Base-by-base conservation (phyloP, 2,329 filamentous ascomycete species). In the Diplodia mutila region DNA sequence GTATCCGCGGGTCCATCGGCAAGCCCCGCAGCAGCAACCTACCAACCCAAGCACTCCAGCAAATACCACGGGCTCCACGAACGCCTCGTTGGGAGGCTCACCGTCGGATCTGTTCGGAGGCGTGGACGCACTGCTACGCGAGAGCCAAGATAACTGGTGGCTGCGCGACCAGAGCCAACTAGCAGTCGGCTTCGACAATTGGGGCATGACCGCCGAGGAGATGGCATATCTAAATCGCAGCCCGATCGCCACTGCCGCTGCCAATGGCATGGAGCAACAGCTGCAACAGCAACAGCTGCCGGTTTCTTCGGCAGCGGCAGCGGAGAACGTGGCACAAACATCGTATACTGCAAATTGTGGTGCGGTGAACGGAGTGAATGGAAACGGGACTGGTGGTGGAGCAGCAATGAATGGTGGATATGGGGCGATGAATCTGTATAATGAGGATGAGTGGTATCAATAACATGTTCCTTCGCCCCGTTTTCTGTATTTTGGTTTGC, bases 121-220 rank as follows among this genome's bases (percentile, higher is more conserved):
- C 9, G 81, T 89, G 1, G 86, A 89, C 42, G 85, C 85, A 53
- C 76, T 90, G 5, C 82, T 90, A 3, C 83, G 86, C 54, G 87
- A 90, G 61, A 86, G 85, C 57, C 87, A 89, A 69, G 86, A 90
- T 71, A 67, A 61, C 34, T 82, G 80, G 80, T 89, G 87, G 82
- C 82, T 88, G 65, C 80, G 84, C 42, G 89, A 91, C 72, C 87
- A 90, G 72, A 84, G 81, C 21, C 85, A 86, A 61, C 77, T 90
- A 4, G 87, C 86, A 0, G 76, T 85, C 4, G 88, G 88, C 1
- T 86, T 90, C 70, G 88, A 85, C 29, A 89, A 88, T 66, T 91
- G 88, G 88, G 80, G 80, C 65, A 69, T 74, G 32, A 53, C 27
- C 12, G 54, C 42, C 4, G 65, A 67, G 57, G 61, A 67, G 16